phyloP scores from a whole-genome alignment of 768 basidiomycete species.

The Melanogaster broomeanus region DNA sequence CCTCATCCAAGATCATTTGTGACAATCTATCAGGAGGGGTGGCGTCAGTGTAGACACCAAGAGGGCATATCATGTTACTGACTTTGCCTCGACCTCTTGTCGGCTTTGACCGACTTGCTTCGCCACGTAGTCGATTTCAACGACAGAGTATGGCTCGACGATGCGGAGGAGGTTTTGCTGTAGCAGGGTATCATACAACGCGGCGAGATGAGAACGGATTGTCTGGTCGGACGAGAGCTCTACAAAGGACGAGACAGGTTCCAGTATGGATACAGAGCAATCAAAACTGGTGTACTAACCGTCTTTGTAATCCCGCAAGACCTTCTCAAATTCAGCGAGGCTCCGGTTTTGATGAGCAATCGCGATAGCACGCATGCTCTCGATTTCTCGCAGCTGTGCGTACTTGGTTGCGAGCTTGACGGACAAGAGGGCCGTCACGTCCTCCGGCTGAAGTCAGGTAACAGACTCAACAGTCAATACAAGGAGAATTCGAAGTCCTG shows the following conservation, averaged over 20 bases:
- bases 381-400: constrained; percentile 84
- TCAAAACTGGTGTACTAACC: constrained; percentile 43
- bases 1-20: constrained; percentile 98
- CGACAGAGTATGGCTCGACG: constrained; percentile 92
- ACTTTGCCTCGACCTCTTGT: constrained; percentile 92
- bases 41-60: constrained; percentile 4
- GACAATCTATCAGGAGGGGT: constrained; percentile 58
- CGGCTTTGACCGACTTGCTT: constrained; percentile 82
- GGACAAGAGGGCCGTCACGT: constrained; percentile 82
- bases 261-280: neutral
- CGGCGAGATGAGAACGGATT: constrained; percentile 91
- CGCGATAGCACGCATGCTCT: constrained; percentile 95
- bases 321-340: constrained; percentile 86
- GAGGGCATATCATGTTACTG: constrained; percentile 24
- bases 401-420: constrained; percentile 90
- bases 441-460: constrained; percentile 71
- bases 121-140: constrained; percentile 91
- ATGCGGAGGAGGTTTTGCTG: constrained; percentile 95
- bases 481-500: neutral
- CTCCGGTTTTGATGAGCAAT: constrained; percentile 92
- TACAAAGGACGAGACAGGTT: constrained; percentile 28
- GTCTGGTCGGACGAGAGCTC: constrained; percentile 95
- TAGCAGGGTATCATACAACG: constrained; percentile 92
- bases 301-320: constrained; percentile 81
- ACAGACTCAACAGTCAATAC: neutral